A percentile compares a stretch with the other conserved stretches of the same genome.
Conservation (phyloP, 441 rosid genomes). For the Populus hybrid region DNA sequence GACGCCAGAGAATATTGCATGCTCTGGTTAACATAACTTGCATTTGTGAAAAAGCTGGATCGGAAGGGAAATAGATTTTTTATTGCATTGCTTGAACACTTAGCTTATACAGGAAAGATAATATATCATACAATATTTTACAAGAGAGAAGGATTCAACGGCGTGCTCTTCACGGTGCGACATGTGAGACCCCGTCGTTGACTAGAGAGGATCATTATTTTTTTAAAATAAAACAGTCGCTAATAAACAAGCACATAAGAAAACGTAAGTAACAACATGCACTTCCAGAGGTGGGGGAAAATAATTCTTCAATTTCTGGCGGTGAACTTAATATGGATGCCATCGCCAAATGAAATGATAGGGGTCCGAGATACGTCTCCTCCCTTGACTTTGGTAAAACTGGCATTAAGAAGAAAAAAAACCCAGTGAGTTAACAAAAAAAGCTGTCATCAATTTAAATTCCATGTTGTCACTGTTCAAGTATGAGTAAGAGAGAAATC, state of each 20-base stretch:
- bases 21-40: too few species aligned
- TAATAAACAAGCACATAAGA: neutral
- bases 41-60: too few species aligned
- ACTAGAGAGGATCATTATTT: neutral
- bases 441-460: too few species aligned
- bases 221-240: neutral
- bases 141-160: neutral
- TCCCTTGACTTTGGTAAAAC: slow-evolving; percentile 27
- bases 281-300: neutral
- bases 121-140: neutral
- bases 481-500: too few species aligned
- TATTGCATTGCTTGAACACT: neutral
- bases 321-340: slow-evolving; percentile 17
- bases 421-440: neutral
- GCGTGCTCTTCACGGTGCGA: neutral
- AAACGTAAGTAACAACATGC: neutral
- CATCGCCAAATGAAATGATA: slow-evolving; percentile 14
- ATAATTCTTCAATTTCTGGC: neutral
- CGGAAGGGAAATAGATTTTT: neutral
- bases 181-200: neutral
- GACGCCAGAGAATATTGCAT: too few species aligned
- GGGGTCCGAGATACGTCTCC: slow-evolving; percentile 26
- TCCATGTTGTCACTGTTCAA: too few species aligned
- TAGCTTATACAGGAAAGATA: neutral
- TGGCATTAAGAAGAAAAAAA: neutral